These are phyloP conservation scores for Hebeloma cylindrosporum DNA, from an alignment of 768 basidiomycete genomes.

Conservation along the genomic window DNA sequence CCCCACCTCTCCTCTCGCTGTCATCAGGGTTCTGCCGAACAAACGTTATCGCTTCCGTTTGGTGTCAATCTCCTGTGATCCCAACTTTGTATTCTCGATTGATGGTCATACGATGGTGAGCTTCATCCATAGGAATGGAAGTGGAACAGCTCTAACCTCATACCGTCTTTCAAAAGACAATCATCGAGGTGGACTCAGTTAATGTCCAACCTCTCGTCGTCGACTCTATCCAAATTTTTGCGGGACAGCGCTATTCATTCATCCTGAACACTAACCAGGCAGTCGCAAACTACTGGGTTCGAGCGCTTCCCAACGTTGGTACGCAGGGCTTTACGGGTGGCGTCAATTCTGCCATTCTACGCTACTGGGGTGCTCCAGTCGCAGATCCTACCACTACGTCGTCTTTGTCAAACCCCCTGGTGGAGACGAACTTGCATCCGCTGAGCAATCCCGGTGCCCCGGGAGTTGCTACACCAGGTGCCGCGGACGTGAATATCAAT, in stretches of 20 bases:
- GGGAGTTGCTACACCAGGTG: constrained; percentile 34
- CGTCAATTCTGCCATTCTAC: constrained; percentile 50
- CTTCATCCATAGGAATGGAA: not conserved
- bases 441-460: constrained; percentile 29
- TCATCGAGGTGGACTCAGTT: constrained; percentile 54
- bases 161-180: constrained; percentile 26
- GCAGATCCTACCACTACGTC: constrained; percentile 40
- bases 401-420: constrained; percentile 26
- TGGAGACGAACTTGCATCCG: constrained; percentile 39
- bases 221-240: constrained; percentile 44
- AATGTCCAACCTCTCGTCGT: constrained; percentile 43
- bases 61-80: constrained; percentile 45
- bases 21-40: constrained; percentile 36
- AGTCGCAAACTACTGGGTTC: constrained; percentile 53
- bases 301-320: constrained; percentile 31
- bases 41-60: constrained; percentile 51
- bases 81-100: constrained; percentile 44
- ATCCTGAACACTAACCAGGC: constrained; percentile 46
- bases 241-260: constrained; percentile 31
- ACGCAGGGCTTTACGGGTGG: constrained; percentile 17
- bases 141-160: not conserved
- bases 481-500: constrained; percentile 37
- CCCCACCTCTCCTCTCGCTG: constrained; percentile 34
- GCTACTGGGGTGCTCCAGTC: constrained; percentile 43
- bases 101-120: constrained; percentile 43